Percentiles rank a stretch among this genome's conserved stretches.
Conservation (phyloP, 768 basidiomycete genomes). For the Amanita subjunquillea region DNA sequence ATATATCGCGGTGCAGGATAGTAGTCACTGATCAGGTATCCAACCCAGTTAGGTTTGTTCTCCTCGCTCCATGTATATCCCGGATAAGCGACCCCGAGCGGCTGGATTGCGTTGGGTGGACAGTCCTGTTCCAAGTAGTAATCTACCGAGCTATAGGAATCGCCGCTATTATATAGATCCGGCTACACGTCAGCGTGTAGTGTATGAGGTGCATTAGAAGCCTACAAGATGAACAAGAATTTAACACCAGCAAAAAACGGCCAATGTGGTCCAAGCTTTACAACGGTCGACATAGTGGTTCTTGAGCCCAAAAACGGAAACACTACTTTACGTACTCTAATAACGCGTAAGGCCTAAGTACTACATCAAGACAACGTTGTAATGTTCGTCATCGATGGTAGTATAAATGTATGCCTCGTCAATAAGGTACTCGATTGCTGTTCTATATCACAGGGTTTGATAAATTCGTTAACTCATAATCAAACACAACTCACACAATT, state of each 20-base stretch:
- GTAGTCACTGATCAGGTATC: slow-evolving; percentile 39
- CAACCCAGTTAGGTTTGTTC: slow-evolving; percentile 51
- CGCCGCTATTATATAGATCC: slow-evolving; percentile 32
- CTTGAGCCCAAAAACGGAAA: background rate
- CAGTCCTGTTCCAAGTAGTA: slow-evolving; percentile 9
- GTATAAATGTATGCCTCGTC: slow-evolving; percentile 15
- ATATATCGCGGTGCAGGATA: slow-evolving; percentile 24
- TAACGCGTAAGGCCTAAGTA: background rate
- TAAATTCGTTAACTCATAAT: background rate
- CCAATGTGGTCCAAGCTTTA: slow-evolving; percentile 24
- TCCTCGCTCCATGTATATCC: slow-evolving; percentile 37
- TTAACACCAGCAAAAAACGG: slow-evolving; percentile 29
- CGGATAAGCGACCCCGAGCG: slow-evolving; percentile 40
- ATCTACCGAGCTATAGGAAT: slow-evolving; percentile 45
- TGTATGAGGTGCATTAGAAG: background rate
- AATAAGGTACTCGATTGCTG: slow-evolving; percentile 11
- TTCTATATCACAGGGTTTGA: slow-evolving; percentile 2
- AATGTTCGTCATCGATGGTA: slow-evolving; percentile 17
- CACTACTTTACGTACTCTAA: background rate
- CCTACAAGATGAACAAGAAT: slow-evolving; percentile 42
- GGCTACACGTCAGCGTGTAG: background rate
- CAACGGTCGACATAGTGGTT: slow-evolving; percentile 13
- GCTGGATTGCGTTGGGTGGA: slow-evolving; percentile 29
- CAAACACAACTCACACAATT: slow-evolving; percentile 9
- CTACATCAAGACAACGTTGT: slow-evolving; percentile 5